Evolutionary conservation across 148 eudicot species (phyloP).

Genomic region (Simmondsia chinensis): DNA sequence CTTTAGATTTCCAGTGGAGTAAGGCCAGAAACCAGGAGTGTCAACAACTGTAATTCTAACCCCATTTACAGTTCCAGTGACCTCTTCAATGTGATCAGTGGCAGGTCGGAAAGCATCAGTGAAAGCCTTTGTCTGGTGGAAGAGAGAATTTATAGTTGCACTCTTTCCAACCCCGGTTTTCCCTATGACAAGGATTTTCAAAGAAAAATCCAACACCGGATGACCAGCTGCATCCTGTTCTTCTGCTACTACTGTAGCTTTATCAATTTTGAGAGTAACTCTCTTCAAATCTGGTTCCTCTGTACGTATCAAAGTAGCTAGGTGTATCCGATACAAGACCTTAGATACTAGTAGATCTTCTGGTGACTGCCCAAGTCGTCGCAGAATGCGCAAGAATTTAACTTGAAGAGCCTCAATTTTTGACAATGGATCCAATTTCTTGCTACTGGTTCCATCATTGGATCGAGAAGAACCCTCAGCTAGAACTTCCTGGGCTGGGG

Average conservation of each 20-base stretch:
- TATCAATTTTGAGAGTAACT: conserved; percentile 53
- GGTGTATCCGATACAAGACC: conserved; percentile 80
- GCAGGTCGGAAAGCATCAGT: conserved; percentile 84
- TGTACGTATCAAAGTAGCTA: conserved; percentile 75
- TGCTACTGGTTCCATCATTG: conserved; percentile 16
- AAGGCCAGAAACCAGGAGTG: conserved; percentile 89
- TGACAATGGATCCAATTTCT: conserved; percentile 47
- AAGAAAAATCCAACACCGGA: conserved; percentile 58
- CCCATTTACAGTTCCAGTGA: conserved; percentile 67
- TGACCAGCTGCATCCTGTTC: conserved; percentile 51
- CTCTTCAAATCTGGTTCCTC: conserved; percentile 78
- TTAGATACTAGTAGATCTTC: conserved; percentile 75
- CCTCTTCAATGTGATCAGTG: conserved; percentile 62
- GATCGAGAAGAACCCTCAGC: conserved; percentile 25
- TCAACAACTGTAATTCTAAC: conserved; percentile 67
- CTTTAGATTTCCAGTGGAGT: conserved; percentile 33
- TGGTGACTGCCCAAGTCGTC: conserved; percentile 48
- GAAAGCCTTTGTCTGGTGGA: conserved; percentile 49
- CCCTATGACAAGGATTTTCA: conserved; percentile 69
- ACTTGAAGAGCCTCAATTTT: conserved; percentile 67
- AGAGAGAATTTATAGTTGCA: conserved; percentile 89
- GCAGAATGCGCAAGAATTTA: conserved; percentile 61
- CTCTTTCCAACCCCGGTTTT: conserved; percentile 96
- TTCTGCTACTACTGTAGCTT: conserved; percentile 55
- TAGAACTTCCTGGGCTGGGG: conserved; percentile 22